Evolutionary conservation across 129 eudicot species (phyloP).

Genomic region (Saussurea involucrata): DNA sequence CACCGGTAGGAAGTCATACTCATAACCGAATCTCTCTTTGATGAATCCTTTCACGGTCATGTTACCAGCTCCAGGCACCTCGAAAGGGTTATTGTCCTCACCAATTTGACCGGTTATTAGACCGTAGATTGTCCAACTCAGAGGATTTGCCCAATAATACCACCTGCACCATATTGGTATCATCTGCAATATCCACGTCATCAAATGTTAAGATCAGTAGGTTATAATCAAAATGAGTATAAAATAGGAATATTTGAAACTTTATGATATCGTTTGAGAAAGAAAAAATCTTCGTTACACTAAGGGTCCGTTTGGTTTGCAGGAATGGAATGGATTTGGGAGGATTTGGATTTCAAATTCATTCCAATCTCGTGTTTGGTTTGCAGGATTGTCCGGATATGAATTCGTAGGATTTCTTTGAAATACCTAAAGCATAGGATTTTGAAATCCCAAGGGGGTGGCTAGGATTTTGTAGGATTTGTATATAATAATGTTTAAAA

Average conservation of each 20-base stretch:
- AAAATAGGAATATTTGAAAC: not conserved
- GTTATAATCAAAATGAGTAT: not conserved
- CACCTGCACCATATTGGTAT: constrained; percentile 38
- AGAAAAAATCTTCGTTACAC: not conserved
- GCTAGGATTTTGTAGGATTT: too few relatives aligned
- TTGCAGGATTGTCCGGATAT: too few relatives aligned
- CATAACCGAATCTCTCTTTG: constrained; percentile 18
- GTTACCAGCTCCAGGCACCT: constrained; percentile 13
- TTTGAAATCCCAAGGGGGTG: too few relatives aligned
- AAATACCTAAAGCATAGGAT: too few relatives aligned
- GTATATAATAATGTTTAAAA: too few relatives aligned
- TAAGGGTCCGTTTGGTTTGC: too few relatives aligned
- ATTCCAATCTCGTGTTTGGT: too few relatives aligned
- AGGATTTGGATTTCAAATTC: too few relatives aligned
- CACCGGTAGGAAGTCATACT: constrained; percentile 26
- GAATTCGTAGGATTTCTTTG: too few relatives aligned
- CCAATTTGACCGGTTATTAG: constrained; percentile 22
- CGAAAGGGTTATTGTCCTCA: not conserved
- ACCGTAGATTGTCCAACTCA: constrained; percentile 33
- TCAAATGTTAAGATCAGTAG: not conserved
- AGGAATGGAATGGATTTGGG: too few relatives aligned
- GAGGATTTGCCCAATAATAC: constrained; percentile 33
- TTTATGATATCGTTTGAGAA: not conserved
- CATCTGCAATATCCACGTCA: constrained; percentile 20
- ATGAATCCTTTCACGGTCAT: constrained; percentile 10